These are phyloP conservation scores for Starmerella vaccinii DNA, from an alignment of 805 yeast genomes.

Conservation along the genomic window DNA sequence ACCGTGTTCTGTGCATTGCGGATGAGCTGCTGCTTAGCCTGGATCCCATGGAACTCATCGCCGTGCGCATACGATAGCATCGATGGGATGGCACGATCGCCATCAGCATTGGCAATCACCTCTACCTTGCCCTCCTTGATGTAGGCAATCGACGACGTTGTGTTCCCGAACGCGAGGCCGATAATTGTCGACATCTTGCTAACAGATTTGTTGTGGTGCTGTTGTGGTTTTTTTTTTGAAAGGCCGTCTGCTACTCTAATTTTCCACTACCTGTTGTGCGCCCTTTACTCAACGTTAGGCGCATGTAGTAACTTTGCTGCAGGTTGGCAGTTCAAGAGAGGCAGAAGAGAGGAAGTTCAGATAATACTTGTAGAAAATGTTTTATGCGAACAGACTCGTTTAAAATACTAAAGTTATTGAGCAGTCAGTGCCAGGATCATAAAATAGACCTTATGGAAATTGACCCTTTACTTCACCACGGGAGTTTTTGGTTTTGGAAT, in stretches of 20 bases:
- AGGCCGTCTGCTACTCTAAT: neutral
- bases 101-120: conserved; percentile 97
- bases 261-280: neutral
- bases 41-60: conserved; percentile 96
- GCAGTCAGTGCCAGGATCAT: neutral
- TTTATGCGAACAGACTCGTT: no score
- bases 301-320: neutral
- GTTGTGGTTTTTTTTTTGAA: neutral
- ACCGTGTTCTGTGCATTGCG: conserved; percentile 84
- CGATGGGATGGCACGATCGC: conserved; percentile 94
- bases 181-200: conserved; percentile 45
- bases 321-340: no score
- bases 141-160: conserved; percentile 84
- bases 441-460: no score
- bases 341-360: no score
- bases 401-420: no score
- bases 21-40: conserved; percentile 83
- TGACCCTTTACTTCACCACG: no score
- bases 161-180: conserved; percentile 95
- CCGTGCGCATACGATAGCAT: conserved; percentile 82
- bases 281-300: neutral
- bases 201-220: neutral
- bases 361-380: no score
- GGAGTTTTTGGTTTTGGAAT: neutral
- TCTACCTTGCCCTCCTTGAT: conserved; percentile 81